Conservation (phyloP, 139 green algal genomes). For the Eudorina sp. region DNA sequence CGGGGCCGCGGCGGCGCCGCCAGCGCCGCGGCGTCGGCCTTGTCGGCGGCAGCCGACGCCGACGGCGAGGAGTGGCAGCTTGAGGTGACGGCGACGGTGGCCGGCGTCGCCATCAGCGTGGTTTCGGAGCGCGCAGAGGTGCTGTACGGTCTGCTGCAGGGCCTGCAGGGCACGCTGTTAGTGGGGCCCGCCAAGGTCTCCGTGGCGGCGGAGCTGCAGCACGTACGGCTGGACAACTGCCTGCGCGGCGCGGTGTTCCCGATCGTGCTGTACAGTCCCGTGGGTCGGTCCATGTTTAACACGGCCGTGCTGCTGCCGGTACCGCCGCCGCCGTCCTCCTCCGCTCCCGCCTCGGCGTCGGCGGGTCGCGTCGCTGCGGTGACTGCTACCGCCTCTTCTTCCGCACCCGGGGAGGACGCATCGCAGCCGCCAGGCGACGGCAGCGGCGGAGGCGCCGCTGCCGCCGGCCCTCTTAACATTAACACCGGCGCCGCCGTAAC, state of each 20-base stretch:
- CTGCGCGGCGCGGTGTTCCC: slow-evolving; percentile 66
- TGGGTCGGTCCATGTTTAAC: slow-evolving; percentile 61
- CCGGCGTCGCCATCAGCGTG: slow-evolving; percentile 74
- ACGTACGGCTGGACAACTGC: slow-evolving; percentile 81
- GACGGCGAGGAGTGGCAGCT: slow-evolving; percentile 31
- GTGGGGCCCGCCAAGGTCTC: slow-evolving; percentile 57
- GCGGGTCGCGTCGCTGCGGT: too few species aligned
- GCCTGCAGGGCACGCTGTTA: slow-evolving; percentile 24
- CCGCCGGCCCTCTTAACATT: too few species aligned
- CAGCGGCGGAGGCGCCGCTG: too few species aligned
- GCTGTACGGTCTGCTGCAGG: slow-evolving; percentile 66
- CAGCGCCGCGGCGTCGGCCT: neutral
- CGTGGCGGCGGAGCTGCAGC: slow-evolving; percentile 26
- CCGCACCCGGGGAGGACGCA: too few species aligned
- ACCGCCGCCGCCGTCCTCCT: slow-evolving; percentile 20
- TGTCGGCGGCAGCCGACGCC: neutral
- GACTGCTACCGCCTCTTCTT: too few species aligned
- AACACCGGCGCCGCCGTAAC: too few species aligned
- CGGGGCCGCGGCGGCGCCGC: neutral
- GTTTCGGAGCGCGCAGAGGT: slow-evolving; percentile 73
- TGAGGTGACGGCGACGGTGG: slow-evolving; percentile 27
- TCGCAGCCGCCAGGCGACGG: too few species aligned
- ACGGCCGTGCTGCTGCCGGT: slow-evolving; percentile 44
- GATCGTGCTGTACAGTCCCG: slow-evolving; percentile 66
- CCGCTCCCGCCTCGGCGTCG: too few species aligned